Percentiles rank a stretch among this genome's conserved stretches.
phyloP scores from a whole-genome alignment of 345 rosid species.

The Mallotus nudiflorus region DNA sequence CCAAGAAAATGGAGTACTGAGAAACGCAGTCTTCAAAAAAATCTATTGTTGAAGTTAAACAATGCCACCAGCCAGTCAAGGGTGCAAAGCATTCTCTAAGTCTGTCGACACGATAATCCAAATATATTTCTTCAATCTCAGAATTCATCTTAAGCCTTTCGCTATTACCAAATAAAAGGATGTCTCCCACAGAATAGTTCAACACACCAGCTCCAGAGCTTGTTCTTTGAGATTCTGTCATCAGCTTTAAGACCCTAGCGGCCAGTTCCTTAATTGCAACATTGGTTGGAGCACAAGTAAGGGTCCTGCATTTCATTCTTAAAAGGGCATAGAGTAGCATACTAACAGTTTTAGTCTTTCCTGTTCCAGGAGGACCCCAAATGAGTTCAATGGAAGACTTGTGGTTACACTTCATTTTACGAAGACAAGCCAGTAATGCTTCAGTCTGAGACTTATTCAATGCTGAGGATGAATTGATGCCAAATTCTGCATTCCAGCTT shows the following conservation, averaged over 20 bases:
- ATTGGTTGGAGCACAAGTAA: slow-evolving; percentile 53
- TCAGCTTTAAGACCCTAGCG: slow-evolving; percentile 39
- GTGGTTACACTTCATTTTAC: slow-evolving; percentile 27
- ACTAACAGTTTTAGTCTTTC: slow-evolving; percentile 49
- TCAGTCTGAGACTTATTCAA: slow-evolving; percentile 41
- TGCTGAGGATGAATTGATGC: slow-evolving; percentile 1
- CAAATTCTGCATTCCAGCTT: slow-evolving; percentile 8
- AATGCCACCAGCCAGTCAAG: slow-evolving; percentile 30
- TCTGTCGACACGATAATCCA: slow-evolving; percentile 43
- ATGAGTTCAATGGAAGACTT: slow-evolving; percentile 37
- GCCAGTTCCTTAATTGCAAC: slow-evolving; percentile 50
- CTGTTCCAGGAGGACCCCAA: slow-evolving; percentile 66
- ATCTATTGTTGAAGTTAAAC: slow-evolving; percentile 24
- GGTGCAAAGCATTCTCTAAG: slow-evolving; percentile 37
- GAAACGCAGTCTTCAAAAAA: slow-evolving; percentile 31
- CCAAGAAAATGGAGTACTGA: slow-evolving; percentile 27
- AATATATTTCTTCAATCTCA: slow-evolving; percentile 35
- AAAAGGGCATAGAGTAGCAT: slow-evolving; percentile 34
- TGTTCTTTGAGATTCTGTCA: slow-evolving; percentile 20
- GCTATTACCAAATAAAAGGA: slow-evolving; percentile 46
- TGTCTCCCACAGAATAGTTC: slow-evolving; percentile 27
- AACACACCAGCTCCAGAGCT: slow-evolving; percentile 6
- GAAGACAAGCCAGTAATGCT: slow-evolving; percentile 32
- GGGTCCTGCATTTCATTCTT: slow-evolving; percentile 35
- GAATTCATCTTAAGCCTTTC: slow-evolving; percentile 35